Evolutionary conservation across 2,329 filamentous ascomycete species (phyloP), one percentile per base, ranked within the genome.

Genomic region (Seiridium unicorne): DNA sequence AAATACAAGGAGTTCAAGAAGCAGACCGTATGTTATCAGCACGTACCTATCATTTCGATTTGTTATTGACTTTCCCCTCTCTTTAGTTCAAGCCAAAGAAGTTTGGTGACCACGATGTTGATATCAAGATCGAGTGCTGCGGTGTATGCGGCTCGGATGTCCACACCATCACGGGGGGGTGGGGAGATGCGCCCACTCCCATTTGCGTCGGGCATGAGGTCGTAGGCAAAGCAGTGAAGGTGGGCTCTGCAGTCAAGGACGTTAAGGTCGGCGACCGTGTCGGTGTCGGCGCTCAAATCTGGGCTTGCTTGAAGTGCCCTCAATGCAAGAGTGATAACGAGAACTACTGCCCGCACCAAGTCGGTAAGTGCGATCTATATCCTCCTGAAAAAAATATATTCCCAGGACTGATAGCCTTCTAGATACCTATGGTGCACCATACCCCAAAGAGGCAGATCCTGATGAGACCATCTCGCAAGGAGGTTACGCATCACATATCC

Each of bases 81-180:
- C n/a, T n/a, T n/a, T n/a, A n/a, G 70, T 71, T 72, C 57, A 73
- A 71, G 59, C 68, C 69, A 32, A 71, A 72, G 59, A 60, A 59
- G 18, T 73, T 73, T 38, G 67, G 66, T 18, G 66, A 88, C 65
- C 78, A 87, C 71, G 87, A 90, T 68, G 80, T 90, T 65, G 88
- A 90, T 65, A 83, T 90, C 71, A 86, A 88, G 73, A 85, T 90
- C 67, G 86, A 89, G 64, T 83, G 81, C 64, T 88, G 86, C 66
- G 85, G 86, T 68, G 76, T 84, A 36, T 85, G 82, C 66, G 81
- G 84, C 62, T 82, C 79, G 49, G 82, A 85, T 64, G 77, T 84
- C 13, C 82, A 76, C 62, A 71, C 69, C 4, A 63, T 74, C 1
- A 72, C 68, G 0, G 70, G 72, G 26, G 72, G 74, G 13, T 75